Percentiles rank a stretch among this genome's conserved stretches.
phyloP scores from a whole-genome alignment of 371 early-diverging fungal genomes.

The Zancudomyces culisetae region DNA sequence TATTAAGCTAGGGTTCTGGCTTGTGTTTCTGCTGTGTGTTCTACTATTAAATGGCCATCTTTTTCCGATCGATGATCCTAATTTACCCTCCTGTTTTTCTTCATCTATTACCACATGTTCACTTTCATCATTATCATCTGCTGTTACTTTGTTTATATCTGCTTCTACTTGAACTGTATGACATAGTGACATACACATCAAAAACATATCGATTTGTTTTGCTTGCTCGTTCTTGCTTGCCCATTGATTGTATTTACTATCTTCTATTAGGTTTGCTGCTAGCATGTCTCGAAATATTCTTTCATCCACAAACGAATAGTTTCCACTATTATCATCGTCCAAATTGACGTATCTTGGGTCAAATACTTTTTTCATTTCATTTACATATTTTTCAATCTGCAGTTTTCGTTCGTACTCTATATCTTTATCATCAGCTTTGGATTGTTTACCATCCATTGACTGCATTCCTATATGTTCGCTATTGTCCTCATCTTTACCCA shows the following conservation, averaged over 20 bases:
- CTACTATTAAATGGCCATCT: not conserved
- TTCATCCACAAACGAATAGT: slow-evolving; percentile 75
- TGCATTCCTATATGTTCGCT: not conserved
- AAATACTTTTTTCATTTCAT: slow-evolving; percentile 39
- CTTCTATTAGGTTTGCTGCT: slow-evolving; percentile 5
- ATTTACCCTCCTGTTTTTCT: not conserved
- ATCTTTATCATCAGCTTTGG: slow-evolving; percentile 8
- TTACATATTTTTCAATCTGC: slow-evolving; percentile 31
- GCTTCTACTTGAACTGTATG: slow-evolving; percentile 78
- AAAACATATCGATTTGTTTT: slow-evolving; percentile 43
- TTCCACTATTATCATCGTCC: slow-evolving; percentile 24
- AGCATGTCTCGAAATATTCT: slow-evolving; percentile 44
- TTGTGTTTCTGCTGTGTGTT: not conserved
- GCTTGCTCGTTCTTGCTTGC: not conserved
- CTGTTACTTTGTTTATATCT: not conserved
- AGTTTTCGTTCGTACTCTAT: slow-evolving; percentile 12
- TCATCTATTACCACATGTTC: not conserved
- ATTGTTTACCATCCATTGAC: too few species aligned
- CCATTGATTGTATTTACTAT: not conserved
- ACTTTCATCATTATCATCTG: not conserved
- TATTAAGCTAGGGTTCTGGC: not conserved
- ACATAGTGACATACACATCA: slow-evolving; percentile 71
- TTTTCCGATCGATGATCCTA: not conserved
- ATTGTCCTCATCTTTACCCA: not conserved
- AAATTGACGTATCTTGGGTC: slow-evolving; percentile 48